Base-by-base conservation (phyloP, 176 grass and related monocot genomes). In the Oryza brachyantha region DNA sequence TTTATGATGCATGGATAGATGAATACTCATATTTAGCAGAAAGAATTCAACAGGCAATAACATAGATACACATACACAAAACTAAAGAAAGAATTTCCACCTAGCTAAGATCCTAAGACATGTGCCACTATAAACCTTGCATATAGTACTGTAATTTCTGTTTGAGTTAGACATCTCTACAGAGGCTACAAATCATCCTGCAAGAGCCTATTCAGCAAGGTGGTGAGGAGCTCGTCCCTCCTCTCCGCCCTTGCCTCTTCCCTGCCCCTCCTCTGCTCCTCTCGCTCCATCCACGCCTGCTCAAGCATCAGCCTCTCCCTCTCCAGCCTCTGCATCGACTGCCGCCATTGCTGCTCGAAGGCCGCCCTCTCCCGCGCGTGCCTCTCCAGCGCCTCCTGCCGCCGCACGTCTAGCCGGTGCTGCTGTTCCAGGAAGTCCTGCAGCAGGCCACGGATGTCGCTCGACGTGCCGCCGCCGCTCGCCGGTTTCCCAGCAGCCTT, bases 221-320 rank as follows among this genome's bases (percentile, higher is more conserved):
- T 40, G 2, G 86, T 96, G 0, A 99, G 69, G 28, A 99, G 68
- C 4, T 79, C 87, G 43, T 99, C 92, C 69, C 84, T 88, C 55
- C 81, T 79, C 59, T 99, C 81, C 0, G 96, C 88, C 69, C 92
- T 88, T 8, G 38, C 81, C 25, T 99, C 96, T 6, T 93, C 96
- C 75, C 88, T 89, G 13, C 45, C n/a, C 77, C 96, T 90, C 81
- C 96, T 91, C 79, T 93, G 92, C 83, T 96, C 96, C 73, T 95
- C 92, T 5, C 92, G 91, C 79, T 91, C 84, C 90, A 80, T 37
- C 88, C 96, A 93, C 10, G 75, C 73, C 79, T 84, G 96, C 83
- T 99, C 96, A 62, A 96, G 64, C 90, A 86, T 62, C 75, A 93
- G 21, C 69, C 92, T 73, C 58, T 99, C 96, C 89, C 72, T 89